These are phyloP conservation scores for Urochloa ruziziensis DNA, from an alignment of 176 grass and related monocot species.

Conservation along the genomic window DNA sequence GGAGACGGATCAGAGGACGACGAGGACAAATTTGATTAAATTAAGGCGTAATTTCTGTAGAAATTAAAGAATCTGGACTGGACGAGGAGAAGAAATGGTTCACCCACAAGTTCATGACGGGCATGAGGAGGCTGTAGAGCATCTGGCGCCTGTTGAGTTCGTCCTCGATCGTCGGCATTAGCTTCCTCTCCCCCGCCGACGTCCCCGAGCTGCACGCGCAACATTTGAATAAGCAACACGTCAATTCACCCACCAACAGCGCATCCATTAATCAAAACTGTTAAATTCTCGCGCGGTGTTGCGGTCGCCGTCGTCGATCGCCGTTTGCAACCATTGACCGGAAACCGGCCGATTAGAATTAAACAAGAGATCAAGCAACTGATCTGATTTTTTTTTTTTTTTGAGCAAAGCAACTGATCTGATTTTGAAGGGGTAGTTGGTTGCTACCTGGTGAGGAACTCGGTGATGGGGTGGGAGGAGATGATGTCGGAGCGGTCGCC, in stretches of 20 bases:
- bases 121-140: conserved; percentile 93
- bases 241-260: neutral
- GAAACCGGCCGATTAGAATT: neutral
- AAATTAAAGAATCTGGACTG: neutral
- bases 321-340: conserved; percentile 13
- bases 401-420: neutral
- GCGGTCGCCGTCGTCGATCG: neutral
- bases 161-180: conserved; percentile 89
- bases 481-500: conserved; percentile 87
- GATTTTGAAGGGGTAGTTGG: neutral
- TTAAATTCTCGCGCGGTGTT: neutral
- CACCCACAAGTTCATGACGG: conserved; percentile 89
- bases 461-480: conserved; percentile 78
- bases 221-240: conserved; percentile 15
- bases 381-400: no score
- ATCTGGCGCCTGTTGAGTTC: conserved; percentile 76
- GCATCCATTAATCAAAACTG: neutral
- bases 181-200: conserved; percentile 95
- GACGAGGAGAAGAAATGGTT: neutral
- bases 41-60: neutral
- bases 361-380: neutral
- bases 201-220: conserved; percentile 73
- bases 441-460: conserved; percentile 86
- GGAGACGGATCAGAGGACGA: neutral
- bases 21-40: neutral